Evolutionary conservation across 352 stramenopile genomes (phyloP), one percentile per base, ranked within the genome.

Genomic region (Phytophthora megakarya): DNA sequence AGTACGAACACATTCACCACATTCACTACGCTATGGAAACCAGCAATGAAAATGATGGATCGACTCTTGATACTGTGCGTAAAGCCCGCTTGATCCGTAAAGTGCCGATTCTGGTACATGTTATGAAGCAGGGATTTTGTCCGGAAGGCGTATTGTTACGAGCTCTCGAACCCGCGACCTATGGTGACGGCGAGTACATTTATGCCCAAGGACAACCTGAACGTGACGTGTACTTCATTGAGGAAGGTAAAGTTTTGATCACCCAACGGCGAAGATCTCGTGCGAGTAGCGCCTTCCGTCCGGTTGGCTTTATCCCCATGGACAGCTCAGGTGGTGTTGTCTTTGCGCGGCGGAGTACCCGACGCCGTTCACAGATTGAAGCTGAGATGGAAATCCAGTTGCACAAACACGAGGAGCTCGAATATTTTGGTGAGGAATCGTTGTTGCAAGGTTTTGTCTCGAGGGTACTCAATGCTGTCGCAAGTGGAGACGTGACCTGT

Each of bases 341-440:
- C 3, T 51, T 54, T 8, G 19, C 46, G 50, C 37, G 26, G n/a
- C 32, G 42, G 18, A 30, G 30, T 18, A 54, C 69, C 25, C 78
- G 64, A 2, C 66, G 72, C 9, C 70, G 75, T 12, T 86, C 79
- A 10, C 52, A 84, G 3, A 49, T 72, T 38, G 77, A 84, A 43
- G 75, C 73, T 6, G 77, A 84, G 22, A 65, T 79, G 50, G 76
- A 90, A 58, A 75, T 84, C 21, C 77, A 89, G 40, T 61, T 89
- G 19, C 72, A 83, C 48, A 73, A 69, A 22, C 68, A 80, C 30
- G 67, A 86, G 22, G 72, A 80, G 26, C 54, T 70, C 45, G 81
- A 89, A 44, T 90, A 90, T 60, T 94, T 92, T 60, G 83, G 83
- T 8, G 81, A 92, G 55, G 65, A 92, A 42, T 62, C 75, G 7